A percentile compares a stretch with the other conserved stretches of the same genome.
phyloP scores from a whole-genome alignment of 352 stramenopile genomes.

The Pythium plurisporium region DNA sequence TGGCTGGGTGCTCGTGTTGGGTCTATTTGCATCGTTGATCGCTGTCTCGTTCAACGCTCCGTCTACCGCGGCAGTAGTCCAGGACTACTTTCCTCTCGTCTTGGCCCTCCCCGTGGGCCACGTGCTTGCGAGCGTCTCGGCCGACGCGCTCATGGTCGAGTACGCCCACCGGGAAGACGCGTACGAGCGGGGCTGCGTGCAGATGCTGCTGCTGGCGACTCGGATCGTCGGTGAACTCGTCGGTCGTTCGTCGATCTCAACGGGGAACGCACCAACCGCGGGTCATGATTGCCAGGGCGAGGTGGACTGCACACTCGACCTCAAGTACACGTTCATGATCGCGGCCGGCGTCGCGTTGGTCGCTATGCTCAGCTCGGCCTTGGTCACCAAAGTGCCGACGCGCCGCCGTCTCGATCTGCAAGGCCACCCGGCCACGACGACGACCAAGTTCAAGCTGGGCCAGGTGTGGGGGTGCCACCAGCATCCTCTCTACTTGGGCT shows the following conservation, averaged over 20 bases:
- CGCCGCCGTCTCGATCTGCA: constrained; percentile 4
- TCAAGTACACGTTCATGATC: constrained; percentile 2
- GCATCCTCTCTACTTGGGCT: constrained; percentile 1
- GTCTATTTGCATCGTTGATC: background rate
- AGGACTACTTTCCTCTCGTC: background rate
- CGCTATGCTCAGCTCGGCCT: background rate
- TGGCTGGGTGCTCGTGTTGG: constrained; percentile 1
- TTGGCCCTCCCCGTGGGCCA: background rate
- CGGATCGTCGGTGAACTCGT: constrained; percentile 13
- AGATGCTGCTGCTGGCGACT: constrained; percentile 14
- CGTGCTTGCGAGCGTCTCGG: constrained; percentile 7
- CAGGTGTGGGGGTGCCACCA: constrained; percentile 7
- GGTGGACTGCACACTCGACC: constrained; percentile 1
- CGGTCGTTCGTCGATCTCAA: background rate
- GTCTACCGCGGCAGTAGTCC: background rate
- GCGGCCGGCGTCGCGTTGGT: background rate
- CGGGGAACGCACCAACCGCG: background rate
- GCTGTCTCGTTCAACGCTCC: background rate
- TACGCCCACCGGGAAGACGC: constrained; percentile 21
- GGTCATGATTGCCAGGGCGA: background rate
- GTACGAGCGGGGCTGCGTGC: constrained; percentile 14
- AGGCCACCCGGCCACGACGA: background rate
- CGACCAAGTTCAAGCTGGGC: background rate
- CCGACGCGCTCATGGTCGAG: constrained; percentile 25
- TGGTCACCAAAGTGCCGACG: background rate